Evolutionary conservation across 129 eudicot species (phyloP), one percentile per base, ranked within the genome.

Genomic region (Flaveria bidentis): DNA sequence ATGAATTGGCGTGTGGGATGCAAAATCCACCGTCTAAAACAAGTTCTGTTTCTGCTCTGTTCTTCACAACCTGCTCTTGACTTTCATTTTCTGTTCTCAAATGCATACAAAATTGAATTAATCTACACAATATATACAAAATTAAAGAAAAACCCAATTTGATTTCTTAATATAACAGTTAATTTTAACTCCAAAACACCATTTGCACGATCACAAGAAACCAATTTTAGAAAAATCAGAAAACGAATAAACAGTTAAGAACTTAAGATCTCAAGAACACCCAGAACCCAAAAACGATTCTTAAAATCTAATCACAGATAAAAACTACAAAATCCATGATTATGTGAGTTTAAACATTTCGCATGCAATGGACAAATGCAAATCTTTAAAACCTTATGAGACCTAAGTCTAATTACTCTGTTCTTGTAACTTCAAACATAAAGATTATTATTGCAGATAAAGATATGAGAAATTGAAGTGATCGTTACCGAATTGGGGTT

Each of bases 21-120:
- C 71, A 77, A 84, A 92, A 92, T 82, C 92, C 96, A 77, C 85
- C 92, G 62, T 87, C 88, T 53, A 88, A 82, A 30, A 73, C 81
- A 87, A 87, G 67, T 17, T 84, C 92, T 76, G 80, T 68, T 25
- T 82, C 88, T 52, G 73, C 88, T 60, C 60, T 68, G 5, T 66
- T 62, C 17, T 78, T 64, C 14, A 64, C 13, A 56, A 76, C 69
- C 81, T 80, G 82, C 83, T 83, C 90, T 47, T 84, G 83, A 25
- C 61, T 85, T 45, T n/a, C 87, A 45, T 39, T 75, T 63, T 86
- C 97, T 87, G 87, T 65, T 75, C 28, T 30, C 65, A 41, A 63
- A 23, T 62, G 45, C 16, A 28, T 39, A 36, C 6, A 68, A 22
- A 14, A 7, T 9, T 28, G 17, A 69, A 45, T 56, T 15, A 78